Evolutionary conservation across 2,329 filamentous ascomycete genomes (phyloP), one percentile per base, ranked within the genome.

Genomic region (Fusarium albidum): DNA sequence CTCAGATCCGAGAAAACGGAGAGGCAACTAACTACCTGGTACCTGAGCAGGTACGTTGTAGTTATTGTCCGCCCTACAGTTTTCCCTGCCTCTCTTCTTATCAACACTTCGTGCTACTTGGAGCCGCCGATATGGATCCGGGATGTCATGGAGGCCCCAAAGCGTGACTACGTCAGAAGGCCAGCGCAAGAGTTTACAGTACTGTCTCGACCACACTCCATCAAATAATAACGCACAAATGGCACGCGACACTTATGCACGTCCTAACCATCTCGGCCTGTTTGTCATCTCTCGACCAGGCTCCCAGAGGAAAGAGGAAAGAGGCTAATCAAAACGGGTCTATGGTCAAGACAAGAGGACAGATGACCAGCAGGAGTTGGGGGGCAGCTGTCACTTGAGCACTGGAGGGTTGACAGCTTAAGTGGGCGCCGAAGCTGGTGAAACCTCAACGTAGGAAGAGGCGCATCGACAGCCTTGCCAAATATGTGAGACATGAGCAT

Each of bases 101-200:
- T 4, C 21, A 21, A 7, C 21, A 7, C 21, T 21, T 21, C 21
- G 21, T 5, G 21, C 7, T 21, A 21, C 21, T 7, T 21, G 21
- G 21, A 7, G 21, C 21, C 21, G 21, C 21, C 21, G 21, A 21
- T 21, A 21, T 21, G 21, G 7, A 21, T 7, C 21, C 7, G 21
- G 21, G 4, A 21, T 21, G 21, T 21, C 7, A 21, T 21, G 21
- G 21, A 21, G 21, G 18, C 26, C n/a, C 7, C 17, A 12, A 28
- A 35, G 26, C 40, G 46, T 61, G 58, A 52, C 49, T 44, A 29
- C 51, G 54, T 61, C 58, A 61, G 50, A 39, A 40, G 58, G 51
- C 46, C 41, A 47, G 9, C 40, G 21, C 28, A 43, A 38, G 54
- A 40, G 17, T 21, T 35, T 28, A 29, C 40, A 17, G 37, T 51